Conservation (phyloP, 129 eudicot species). For the Arctium minus region DNA sequence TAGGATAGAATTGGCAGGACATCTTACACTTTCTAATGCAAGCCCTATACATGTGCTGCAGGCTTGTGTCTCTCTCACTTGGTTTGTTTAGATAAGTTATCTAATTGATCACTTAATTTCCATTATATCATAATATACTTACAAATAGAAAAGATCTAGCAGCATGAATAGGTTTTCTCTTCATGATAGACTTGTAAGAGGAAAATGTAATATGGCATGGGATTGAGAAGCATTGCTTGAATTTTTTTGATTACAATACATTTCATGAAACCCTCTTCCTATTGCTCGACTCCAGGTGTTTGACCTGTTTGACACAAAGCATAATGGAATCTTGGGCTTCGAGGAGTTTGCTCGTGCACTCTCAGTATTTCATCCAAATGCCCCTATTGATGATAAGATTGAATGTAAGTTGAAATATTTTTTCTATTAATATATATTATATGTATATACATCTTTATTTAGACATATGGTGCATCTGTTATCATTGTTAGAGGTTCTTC, state of each 20-base stretch:
- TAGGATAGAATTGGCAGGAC: background rate
- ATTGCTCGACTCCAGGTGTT: conserved; percentile 51
- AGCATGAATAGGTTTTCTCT: background rate
- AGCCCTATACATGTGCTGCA: background rate
- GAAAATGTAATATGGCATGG: background rate
- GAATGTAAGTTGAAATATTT: conserved; percentile 52
- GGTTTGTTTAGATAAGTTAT: background rate
- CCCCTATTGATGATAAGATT: conserved; percentile 89
- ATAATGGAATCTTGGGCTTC: conserved; percentile 80
- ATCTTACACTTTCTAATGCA: background rate
- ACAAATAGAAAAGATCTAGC: background rate
- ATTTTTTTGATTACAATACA: background rate
- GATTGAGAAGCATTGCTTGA: background rate
- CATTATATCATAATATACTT: background rate
- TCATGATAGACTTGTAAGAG: background rate
- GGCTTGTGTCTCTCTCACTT: background rate
- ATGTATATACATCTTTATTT: too few relatives aligned
- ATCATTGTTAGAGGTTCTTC: background rate
- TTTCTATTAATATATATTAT: background rate
- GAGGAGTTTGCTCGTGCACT: conserved; percentile 96
- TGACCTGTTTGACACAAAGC: conserved; percentile 93
- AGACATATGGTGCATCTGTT: background rate
- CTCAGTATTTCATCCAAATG: conserved; percentile 94
- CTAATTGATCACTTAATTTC: background rate
- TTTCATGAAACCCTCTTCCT: background rate